These are phyloP conservation scores for Hibiscus mutabilis DNA, from an alignment of 345 rosid genomes.

Conservation along the genomic window DNA sequence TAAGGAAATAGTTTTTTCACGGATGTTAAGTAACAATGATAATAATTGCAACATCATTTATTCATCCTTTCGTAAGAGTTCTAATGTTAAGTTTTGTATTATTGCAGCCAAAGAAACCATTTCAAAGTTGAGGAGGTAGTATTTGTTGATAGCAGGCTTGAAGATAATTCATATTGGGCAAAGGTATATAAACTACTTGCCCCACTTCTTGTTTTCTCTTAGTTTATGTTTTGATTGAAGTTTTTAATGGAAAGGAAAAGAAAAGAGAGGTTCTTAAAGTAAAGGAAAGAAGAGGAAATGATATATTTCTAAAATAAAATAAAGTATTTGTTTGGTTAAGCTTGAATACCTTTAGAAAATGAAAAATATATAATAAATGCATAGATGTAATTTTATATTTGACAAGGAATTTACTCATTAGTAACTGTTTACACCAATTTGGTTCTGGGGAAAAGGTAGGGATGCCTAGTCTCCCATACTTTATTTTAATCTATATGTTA, in stretches of 20 bases:
- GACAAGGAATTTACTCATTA: too few species aligned
- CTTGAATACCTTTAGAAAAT: too few species aligned
- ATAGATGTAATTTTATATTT: too few species aligned
- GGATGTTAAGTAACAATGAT: background rate
- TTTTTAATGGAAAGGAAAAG: background rate
- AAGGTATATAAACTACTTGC: slow-evolving; percentile 45
- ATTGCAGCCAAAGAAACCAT: slow-evolving; percentile 68
- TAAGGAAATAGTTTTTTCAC: background rate
- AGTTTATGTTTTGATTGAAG: background rate
- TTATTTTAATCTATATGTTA: background rate
- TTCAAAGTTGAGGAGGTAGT: slow-evolving; percentile 79
- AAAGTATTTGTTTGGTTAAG: too few species aligned
- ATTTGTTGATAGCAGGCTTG: slow-evolving; percentile 61
- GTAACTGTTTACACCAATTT: too few species aligned
- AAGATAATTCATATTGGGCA: slow-evolving; percentile 92
- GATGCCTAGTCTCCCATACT: background rate
- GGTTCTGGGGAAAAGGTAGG: background rate
- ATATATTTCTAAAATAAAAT: too few species aligned
- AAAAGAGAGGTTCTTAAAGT: background rate
- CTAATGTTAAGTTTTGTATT: slow-evolving; percentile 1
- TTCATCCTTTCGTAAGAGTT: background rate
- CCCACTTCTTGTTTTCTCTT: background rate
- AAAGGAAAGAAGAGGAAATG: background rate
- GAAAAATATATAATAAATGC: too few species aligned
- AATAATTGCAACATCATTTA: background rate